Evolutionary conservation across 257 asterid species (phyloP).

Genomic region (Avicennia marina): DNA sequence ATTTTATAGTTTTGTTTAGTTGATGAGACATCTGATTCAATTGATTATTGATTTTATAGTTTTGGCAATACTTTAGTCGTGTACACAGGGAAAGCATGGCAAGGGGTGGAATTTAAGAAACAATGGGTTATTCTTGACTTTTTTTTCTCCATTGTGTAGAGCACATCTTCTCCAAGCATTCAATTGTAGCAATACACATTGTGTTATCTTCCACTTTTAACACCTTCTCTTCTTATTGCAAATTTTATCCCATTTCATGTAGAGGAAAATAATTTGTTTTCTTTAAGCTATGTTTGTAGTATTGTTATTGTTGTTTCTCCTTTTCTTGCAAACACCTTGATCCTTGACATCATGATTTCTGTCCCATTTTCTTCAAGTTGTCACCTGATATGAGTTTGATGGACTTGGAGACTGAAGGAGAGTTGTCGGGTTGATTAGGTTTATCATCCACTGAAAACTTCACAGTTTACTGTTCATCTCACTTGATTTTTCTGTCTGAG

Average conservation of each 20-base stretch:
- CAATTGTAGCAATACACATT: background rate
- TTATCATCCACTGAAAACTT: conserved; percentile 11
- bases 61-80: no score
- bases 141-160: no score
- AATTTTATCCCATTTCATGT: background rate
- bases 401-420: background rate
- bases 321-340: conserved; percentile 12
- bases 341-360: conserved; percentile 8
- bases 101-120: no score
- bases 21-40: no score
- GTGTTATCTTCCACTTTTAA: background rate
- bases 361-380: conserved; percentile 10
- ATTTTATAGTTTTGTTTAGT: no score
- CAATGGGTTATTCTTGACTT: no score
- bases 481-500: conserved; percentile 5
- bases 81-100: no score
- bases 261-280: background rate
- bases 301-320: background rate
- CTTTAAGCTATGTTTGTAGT: no score
- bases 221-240: conserved; percentile 7
- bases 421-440: conserved; percentile 9
- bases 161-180: background rate
- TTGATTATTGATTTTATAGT: no score
- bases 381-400: conserved; percentile 13
- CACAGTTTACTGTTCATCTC: conserved; percentile 11